Evolutionary conservation across 176 grass and related monocot species (phyloP), one percentile per base, ranked within the genome.

Genomic region (Urochloa ruziziensis): DNA sequence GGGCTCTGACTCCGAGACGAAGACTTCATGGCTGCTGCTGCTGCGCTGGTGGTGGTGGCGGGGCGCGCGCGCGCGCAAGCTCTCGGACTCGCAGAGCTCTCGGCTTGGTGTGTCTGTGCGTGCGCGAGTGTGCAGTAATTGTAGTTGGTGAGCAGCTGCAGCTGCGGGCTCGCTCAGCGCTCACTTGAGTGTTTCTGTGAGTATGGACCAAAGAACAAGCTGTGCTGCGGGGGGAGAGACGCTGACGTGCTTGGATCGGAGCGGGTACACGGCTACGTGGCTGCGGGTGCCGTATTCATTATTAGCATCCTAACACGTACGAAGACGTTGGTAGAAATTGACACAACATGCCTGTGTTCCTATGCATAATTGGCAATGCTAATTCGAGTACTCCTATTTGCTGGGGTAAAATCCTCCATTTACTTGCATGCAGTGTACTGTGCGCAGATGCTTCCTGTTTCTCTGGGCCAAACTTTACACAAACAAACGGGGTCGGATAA

Each of bases 1-100:
- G 90, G 88, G 80, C 86, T 93, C 58, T 81, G 88, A 52, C 39
- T 71, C 71, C 78, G 67, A 13, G 90, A 87, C 24, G 91, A 67
- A 4, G 88, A 85, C 77, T 83, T 93, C 94, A 96, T 96, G 79
- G 69, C 18, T 63, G 19, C 39, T 0, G 13, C 23, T 1, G 2
- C n/a, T n/a, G n/a, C n/a, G 67, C 5, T 42, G 40, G 15, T 1
- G 32, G 32, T 0, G 7, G 62, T 8, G 32, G 16, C 10, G 4
- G 23, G 10, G 37, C 33, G 58, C 59, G 43, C 54, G 68, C 56
- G 68, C 32, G 10, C 21, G 23, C 39, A 36, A 52, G 73, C 74
- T 68, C 30, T 17, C 23, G 23, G 37, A n/a, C n/a, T n/a, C n/a
- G n/a, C n/a, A 15, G 44, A 13, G 6, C 47, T 18, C 47, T 70